Evolutionary conservation across 1,284 basidiomycete species (phyloP).

Genomic region (Malassezia obtusa): DNA sequence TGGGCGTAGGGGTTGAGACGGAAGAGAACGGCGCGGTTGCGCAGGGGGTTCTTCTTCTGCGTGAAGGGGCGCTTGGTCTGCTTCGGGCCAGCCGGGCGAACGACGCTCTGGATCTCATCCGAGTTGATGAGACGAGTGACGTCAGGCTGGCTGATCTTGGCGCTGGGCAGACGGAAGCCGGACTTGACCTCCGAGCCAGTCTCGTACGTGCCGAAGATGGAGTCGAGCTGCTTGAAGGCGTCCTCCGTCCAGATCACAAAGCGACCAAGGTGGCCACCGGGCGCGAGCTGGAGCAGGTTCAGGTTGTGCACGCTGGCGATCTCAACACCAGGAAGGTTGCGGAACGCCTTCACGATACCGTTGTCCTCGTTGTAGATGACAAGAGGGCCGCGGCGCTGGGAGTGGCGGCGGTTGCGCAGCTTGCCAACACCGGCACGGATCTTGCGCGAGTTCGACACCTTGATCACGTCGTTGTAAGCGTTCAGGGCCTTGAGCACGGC

Average conservation of each 20-base stretch:
- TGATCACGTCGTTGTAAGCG: conserved; percentile 88
- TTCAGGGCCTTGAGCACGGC: conserved; percentile 69
- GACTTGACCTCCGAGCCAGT: conserved; percentile 76
- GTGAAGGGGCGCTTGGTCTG: conserved; percentile 86
- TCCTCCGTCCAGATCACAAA: conserved; percentile 99
- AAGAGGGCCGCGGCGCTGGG: conserved; percentile 93
- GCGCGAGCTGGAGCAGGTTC: conserved; percentile 97
- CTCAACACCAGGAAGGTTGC: conserved; percentile 98
- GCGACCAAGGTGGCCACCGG: conserved; percentile 96
- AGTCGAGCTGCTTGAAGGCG: conserved; percentile 85
- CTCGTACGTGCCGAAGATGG: conserved; percentile 87
- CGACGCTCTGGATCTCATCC: conserved; percentile 58
- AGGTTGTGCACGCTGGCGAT: conserved; percentile 85
- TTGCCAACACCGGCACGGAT: conserved; percentile 96
- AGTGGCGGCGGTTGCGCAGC: conserved; percentile 89
- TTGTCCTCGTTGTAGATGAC: conserved; percentile 97
- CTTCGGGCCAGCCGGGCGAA: conserved; percentile 74
- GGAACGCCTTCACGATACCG: conserved; percentile 95
- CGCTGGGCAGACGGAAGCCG: conserved; percentile 53
- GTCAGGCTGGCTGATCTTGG: conserved; percentile 96
- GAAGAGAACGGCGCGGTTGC: conserved; percentile 94
- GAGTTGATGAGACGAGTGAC: conserved; percentile 94
- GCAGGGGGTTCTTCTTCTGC: conserved; percentile 92
- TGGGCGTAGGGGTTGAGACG: conserved; percentile 97
- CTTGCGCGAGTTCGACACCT: conserved; percentile 96